Evolutionary conservation across 1,284 basidiomycete species (phyloP).

Genomic region (Meira nashicola): DNA sequence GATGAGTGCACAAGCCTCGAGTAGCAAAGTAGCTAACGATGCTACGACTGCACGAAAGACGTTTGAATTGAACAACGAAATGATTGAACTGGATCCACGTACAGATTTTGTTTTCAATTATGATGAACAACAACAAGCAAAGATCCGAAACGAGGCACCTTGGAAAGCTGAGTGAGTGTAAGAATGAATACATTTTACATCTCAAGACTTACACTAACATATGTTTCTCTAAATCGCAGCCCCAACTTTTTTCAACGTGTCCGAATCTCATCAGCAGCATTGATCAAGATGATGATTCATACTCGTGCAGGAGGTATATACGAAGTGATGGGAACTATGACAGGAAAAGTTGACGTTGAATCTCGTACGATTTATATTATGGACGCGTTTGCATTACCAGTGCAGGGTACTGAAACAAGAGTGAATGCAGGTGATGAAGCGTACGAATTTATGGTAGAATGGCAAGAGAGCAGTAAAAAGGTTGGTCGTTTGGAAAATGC

Average conservation of each 20-base stretch:
- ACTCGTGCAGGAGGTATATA: slow-evolving; percentile 93
- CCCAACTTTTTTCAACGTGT: slow-evolving; percentile 89
- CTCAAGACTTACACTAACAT: neutral
- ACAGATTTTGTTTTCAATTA: slow-evolving; percentile 56
- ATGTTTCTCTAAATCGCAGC: slow-evolving; percentile 56
- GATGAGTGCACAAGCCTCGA: too few relatives aligned
- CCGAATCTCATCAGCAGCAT: slow-evolving; percentile 86
- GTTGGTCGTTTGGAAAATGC: slow-evolving; percentile 79
- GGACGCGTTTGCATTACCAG: slow-evolving; percentile 93
- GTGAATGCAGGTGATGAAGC: slow-evolving; percentile 95
- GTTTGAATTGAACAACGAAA: slow-evolving; percentile 76
- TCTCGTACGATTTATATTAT: slow-evolving; percentile 73
- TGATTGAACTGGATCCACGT: slow-evolving; percentile 53
- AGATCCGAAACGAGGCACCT: slow-evolving; percentile 68
- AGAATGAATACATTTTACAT: too few relatives aligned
- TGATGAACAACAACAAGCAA: slow-evolving; percentile 68
- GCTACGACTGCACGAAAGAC: slow-evolving; percentile 63
- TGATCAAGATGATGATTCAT: slow-evolving; percentile 99
- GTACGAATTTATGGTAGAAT: slow-evolving; percentile 97
- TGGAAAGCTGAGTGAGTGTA: slow-evolving; percentile 81
- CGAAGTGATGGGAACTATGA: slow-evolving; percentile 99
- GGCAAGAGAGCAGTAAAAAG: slow-evolving; percentile 71
- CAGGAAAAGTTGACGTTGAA: slow-evolving; percentile 83
- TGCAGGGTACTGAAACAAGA: slow-evolving; percentile 97
- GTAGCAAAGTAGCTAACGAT: neutral